A percentile compares a stretch with the other conserved stretches of the same genome.
Conservation (phyloP, 306 rosid genomes). For the Gynostemma pentaphyllum region DNA sequence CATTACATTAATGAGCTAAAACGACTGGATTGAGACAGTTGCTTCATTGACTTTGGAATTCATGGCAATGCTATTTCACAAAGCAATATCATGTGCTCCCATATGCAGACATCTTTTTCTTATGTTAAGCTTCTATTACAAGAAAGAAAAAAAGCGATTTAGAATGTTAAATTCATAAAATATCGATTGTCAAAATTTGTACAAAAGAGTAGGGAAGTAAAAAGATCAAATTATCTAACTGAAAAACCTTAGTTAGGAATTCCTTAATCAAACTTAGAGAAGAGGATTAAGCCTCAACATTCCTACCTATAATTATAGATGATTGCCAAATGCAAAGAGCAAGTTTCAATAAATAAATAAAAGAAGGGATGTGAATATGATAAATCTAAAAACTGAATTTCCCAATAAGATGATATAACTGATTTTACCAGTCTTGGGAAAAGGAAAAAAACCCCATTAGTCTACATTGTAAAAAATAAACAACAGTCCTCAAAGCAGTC, state of each 20-base stretch:
- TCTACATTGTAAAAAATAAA: constrained; percentile 8
- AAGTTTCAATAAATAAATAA: background rate
- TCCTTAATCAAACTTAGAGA: constrained; percentile 1
- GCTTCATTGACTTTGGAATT: background rate
- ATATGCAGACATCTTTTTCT: background rate
- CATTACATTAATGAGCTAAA: background rate
- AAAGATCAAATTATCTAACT: background rate
- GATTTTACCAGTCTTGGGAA: constrained; percentile 13
- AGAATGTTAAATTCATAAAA: background rate
- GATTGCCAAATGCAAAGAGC: background rate
- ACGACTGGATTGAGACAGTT: background rate
- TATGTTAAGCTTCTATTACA: no score
- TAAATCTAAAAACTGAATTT: background rate
- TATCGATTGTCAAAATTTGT: background rate
- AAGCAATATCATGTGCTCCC: constrained; percentile 7
- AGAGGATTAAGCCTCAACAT: background rate
- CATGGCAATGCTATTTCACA: background rate
- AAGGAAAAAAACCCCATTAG: constrained; percentile 6
- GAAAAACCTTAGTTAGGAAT: background rate
- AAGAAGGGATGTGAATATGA: background rate
- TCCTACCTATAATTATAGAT: constrained; percentile 7
- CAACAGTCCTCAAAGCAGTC: constrained; percentile 6
- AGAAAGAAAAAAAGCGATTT: background rate
- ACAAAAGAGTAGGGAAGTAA: background rate
- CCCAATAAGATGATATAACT: constrained; percentile 2